Conservation (phyloP, 768 basidiomycete species). For the Hericium erinaceus region DNA sequence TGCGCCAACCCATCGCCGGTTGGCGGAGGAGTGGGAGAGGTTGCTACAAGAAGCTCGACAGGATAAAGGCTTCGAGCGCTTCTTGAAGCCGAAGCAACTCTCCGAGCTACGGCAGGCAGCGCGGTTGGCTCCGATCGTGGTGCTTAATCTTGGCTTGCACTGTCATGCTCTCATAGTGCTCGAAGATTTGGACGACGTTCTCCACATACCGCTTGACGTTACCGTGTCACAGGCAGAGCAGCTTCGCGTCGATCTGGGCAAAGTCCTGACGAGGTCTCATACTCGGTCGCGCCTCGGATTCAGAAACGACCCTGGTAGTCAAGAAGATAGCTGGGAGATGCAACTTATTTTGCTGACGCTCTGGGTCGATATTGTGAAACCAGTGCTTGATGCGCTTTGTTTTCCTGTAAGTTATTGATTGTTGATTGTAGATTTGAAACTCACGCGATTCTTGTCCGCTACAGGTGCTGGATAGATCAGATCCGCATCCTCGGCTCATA, state of each 20-base stretch:
- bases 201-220: not conserved
- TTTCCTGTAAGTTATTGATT: not conserved
- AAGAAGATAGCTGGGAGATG: too few relatives aligned
- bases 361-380: not conserved
- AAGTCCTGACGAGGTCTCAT: not conserved
- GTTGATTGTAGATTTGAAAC: not conserved
- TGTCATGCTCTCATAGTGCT: not conserved
- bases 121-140: not conserved
- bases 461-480: not conserved
- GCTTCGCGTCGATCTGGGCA: not conserved
- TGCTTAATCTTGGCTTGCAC: not conserved
- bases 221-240: not conserved
- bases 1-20: not conserved
- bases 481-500: not conserved
- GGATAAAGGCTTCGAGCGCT: not conserved
- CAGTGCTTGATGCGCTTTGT: not conserved
- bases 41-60: not conserved
- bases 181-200: not conserved
- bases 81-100: not conserved
- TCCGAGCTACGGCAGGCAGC: not conserved
- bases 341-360: not conserved
- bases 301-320: too few relatives aligned
- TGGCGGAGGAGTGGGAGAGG: not conserved
- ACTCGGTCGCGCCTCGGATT: too few relatives aligned
- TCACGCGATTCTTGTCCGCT: too few relatives aligned